Evolutionary conservation across 1,284 basidiomycete species (phyloP).

Genomic region (Porodaedalea pini): DNA sequence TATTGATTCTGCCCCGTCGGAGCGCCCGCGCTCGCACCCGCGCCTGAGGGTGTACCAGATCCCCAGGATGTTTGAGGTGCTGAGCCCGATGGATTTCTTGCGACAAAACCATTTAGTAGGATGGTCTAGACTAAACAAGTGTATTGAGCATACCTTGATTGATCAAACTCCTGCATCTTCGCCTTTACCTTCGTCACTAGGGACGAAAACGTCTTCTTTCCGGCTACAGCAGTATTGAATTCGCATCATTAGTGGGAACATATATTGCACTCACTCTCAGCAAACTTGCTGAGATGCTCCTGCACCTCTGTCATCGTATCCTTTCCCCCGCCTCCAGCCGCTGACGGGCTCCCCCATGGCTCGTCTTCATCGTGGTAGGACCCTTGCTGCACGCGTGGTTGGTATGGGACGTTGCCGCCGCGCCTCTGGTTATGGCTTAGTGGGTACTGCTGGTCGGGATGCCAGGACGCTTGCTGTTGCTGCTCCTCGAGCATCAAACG

Average conservation of each 20-base stretch:
- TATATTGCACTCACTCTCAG: conserved; percentile 57
- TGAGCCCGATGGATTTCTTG: conserved; percentile 1
- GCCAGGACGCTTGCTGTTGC: conserved; percentile 35
- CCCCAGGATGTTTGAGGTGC: conserved; percentile 15
- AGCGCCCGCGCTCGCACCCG: too few species aligned
- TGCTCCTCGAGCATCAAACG: conserved; percentile 67
- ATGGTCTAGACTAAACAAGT: not conserved
- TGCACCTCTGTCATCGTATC: conserved; percentile 65
- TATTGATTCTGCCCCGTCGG: not conserved
- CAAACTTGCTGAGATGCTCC: conserved; percentile 68
- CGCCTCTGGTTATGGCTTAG: conserved; percentile 26
- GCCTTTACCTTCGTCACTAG: conserved; percentile 72
- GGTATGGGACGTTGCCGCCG: conserved; percentile 17
- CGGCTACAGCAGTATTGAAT: conserved; percentile 26
- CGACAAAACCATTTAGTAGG: not conserved
- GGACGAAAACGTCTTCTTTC: conserved; percentile 71
- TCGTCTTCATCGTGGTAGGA: not conserved
- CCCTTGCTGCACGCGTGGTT: conserved; percentile 11
- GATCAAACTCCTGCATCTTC: conserved; percentile 76
- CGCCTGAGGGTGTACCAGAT: conserved; percentile 8
- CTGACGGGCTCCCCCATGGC: conserved; percentile 6
- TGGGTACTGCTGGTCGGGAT: conserved; percentile 30
- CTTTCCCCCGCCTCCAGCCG: conserved; percentile 24
- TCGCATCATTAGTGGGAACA: not conserved
- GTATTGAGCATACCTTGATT: conserved; percentile 29